These are phyloP conservation scores for Xylaria bambusicola DNA, from an alignment of 495 filamentous ascomycete genomes.

Conservation along the genomic window DNA sequence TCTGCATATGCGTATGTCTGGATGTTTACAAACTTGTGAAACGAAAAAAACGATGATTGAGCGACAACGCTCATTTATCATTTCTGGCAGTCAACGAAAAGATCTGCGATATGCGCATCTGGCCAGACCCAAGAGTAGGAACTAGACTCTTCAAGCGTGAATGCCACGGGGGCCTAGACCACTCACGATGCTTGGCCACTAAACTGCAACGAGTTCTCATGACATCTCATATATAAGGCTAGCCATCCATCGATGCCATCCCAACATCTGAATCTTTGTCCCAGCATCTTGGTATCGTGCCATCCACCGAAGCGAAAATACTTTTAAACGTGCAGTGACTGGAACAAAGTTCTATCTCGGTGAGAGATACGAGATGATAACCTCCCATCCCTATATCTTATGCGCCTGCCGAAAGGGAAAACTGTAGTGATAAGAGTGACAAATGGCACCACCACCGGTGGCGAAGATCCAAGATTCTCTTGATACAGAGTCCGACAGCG, in stretches of 20 bases:
- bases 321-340: constrained; percentile 1
- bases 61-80: not conserved
- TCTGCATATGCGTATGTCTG: not conserved
- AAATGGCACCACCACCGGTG: constrained; percentile 2
- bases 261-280: not conserved
- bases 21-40: not conserved
- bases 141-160: not conserved
- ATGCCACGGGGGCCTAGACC: constrained; percentile 12
- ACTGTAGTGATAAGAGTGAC: constrained; percentile 1
- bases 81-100: not conserved
- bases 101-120: constrained; percentile 1
- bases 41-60: not conserved
- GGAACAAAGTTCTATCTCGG: not conserved
- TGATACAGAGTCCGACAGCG: constrained; percentile 18
- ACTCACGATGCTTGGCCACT: constrained; percentile 6
- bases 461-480: constrained; percentile 1
- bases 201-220: constrained; percentile 4
- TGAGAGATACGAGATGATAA: constrained; percentile 4
- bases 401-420: constrained; percentile 1
- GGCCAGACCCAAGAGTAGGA: not conserved
- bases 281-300: constrained; percentile 10
- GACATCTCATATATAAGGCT: constrained; percentile 15
- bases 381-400: not conserved
- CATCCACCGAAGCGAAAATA: not conserved
- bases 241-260: constrained; percentile 14